Evolutionary conservation across 805 yeast genomes (phyloP).

Genomic region (Candida boidinii): DNA sequence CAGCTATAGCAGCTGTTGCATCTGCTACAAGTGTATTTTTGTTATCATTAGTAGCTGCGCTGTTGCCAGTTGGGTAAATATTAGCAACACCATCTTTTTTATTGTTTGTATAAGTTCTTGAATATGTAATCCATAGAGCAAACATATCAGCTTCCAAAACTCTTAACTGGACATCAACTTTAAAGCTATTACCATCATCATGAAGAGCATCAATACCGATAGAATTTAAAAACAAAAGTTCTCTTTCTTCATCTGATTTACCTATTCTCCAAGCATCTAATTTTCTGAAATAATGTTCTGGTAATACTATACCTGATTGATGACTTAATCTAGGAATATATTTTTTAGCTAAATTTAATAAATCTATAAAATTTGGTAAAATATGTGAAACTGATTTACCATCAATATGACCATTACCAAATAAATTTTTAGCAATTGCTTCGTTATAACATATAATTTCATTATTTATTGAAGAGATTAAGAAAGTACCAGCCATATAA

Average conservation of each 20-base stretch:
- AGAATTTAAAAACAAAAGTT: constrained; percentile 46
- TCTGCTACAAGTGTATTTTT: neutral
- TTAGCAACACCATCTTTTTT: constrained; percentile 1
- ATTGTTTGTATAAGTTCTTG: constrained; percentile 31
- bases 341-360: constrained; percentile 32
- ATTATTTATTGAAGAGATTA: constrained; percentile 44
- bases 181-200: constrained; percentile 55
- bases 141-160: constrained; percentile 50
- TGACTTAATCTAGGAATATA: constrained; percentile 30
- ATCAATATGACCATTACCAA: constrained; percentile 52
- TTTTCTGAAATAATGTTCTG: constrained; percentile 85
- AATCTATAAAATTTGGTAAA: constrained; percentile 52
- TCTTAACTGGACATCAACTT: constrained; percentile 74
- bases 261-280: constrained; percentile 35
- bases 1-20: neutral
- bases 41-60: constrained; percentile 1
- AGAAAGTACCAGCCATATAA: constrained; percentile 79
- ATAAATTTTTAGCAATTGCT: constrained; percentile 68
- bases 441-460: constrained; percentile 65
- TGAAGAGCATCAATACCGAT: constrained; percentile 64
- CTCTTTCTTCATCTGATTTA: constrained; percentile 31
- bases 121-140: constrained; percentile 82
- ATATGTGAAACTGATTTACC: constrained; percentile 45
- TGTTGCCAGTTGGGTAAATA: neutral
- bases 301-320: constrained; percentile 68